These are phyloP conservation scores for Miamiensis avidus DNA, from an alignment of 169 alveolate genomes.

Conservation along the genomic window DNA sequence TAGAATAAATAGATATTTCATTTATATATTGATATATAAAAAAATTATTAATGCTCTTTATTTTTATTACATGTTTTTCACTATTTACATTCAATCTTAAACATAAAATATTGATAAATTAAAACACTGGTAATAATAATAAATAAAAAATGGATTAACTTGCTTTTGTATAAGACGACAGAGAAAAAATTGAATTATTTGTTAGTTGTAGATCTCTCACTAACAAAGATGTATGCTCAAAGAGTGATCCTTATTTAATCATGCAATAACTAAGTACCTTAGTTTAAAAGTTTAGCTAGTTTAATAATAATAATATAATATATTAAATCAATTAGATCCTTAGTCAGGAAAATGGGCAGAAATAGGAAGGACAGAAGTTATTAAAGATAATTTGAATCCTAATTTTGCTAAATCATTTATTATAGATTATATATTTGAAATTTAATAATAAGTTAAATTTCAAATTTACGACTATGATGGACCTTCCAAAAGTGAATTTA, in stretches of 20 bases:
- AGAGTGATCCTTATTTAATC: slow-evolving; percentile 49
- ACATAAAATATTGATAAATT: too few relatives aligned
- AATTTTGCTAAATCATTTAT: slow-evolving; percentile 37
- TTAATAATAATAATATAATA: too few relatives aligned
- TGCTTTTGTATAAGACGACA: slow-evolving; percentile 12
- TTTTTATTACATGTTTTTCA: too few relatives aligned
- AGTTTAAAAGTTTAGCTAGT: too few relatives aligned
- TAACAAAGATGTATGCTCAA: slow-evolving; percentile 41
- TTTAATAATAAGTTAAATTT: slow-evolving; percentile 39
- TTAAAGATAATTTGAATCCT: slow-evolving; percentile 66
- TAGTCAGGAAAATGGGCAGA: too few relatives aligned
- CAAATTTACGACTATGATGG: slow-evolving; percentile 59
- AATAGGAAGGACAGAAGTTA: slow-evolving; percentile 58
- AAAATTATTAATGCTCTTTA: too few relatives aligned
- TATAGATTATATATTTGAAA: slow-evolving; percentile 59
- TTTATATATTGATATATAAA: too few relatives aligned
- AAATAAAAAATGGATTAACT: too few relatives aligned
- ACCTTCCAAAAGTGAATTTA: slow-evolving; percentile 27
- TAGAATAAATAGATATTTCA: too few relatives aligned
- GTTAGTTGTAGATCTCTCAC: slow-evolving; percentile 29
- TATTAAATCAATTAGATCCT: too few relatives aligned
- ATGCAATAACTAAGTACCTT: background rate
- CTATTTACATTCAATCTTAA: too few relatives aligned
- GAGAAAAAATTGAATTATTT: slow-evolving; percentile 45
- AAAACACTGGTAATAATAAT: too few relatives aligned